A percentile compares a stretch with the other conserved stretches of the same genome.
Evolutionary conservation across 495 filamentous ascomycete genomes (phyloP).

Genomic region (Xylaria acuta): DNA sequence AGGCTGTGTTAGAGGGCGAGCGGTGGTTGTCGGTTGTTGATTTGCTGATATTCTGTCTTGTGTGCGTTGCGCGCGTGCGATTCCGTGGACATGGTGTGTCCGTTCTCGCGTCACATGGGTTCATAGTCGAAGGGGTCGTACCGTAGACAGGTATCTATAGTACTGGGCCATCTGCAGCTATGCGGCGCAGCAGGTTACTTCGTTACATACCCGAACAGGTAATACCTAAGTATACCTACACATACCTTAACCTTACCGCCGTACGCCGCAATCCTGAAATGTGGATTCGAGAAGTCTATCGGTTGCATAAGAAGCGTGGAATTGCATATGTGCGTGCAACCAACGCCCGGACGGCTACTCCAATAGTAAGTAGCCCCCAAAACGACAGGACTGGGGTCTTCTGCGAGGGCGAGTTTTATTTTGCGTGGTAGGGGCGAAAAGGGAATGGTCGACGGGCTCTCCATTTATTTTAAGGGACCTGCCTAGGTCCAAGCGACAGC

Average conservation of each 20-base stretch:
- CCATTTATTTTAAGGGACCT: slow-evolving; percentile 3
- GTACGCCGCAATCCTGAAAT: not conserved
- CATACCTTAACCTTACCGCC: not conserved
- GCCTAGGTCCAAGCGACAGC: not conserved
- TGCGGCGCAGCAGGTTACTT: slow-evolving; percentile 1
- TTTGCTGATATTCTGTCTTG: not conserved
- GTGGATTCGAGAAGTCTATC: slow-evolving; percentile 1
- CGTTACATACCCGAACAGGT: no score
- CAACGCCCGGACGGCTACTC: not conserved
- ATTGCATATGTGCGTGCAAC: not conserved
- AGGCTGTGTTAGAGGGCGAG: slow-evolving; percentile 16
- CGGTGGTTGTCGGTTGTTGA: not conserved
- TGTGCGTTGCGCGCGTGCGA: not conserved
- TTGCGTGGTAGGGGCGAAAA: not conserved
- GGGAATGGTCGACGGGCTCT: not conserved
- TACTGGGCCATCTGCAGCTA: not conserved
- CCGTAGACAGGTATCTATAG: no score
- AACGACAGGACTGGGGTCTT: slow-evolving; percentile 8
- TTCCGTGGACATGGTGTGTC: not conserved
- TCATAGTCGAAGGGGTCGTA: not conserved
- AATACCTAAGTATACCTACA: not conserved
- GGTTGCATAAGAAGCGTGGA: not conserved
- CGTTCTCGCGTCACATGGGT: slow-evolving; percentile 1
- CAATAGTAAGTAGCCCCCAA: no score
- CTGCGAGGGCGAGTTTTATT: slow-evolving; percentile 5